Evolutionary conservation across 108 stramenopile genomes (phyloP), one percentile per base, ranked within the genome.

Genomic region (Ochromonas danica): DNA sequence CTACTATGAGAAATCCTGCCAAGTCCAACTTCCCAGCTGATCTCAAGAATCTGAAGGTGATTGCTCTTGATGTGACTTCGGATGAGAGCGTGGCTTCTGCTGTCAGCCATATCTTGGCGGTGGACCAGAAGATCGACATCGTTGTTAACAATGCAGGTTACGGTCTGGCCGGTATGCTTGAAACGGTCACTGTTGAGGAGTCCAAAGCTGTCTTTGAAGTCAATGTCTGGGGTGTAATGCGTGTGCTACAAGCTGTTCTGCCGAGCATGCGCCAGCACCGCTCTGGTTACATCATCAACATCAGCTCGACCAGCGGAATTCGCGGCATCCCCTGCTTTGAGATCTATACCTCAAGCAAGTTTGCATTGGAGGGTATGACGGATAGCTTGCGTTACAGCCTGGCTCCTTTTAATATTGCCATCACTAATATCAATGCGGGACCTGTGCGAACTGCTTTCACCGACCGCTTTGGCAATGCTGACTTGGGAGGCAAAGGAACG

Each of bases 291-390:
- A 33, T 75, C 17, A 75, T 75, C 51, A 75, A 75, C 72, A 38
- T 75, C 3, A 33, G 31, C 14, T 75, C 72, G 28, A 60, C 51
- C 43, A 28, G 27, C 40, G 72, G 43, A 6, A 33, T 75, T 36
- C 43, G 72, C 22, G 72, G 72, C 28, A 45, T 75, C 28, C 72
- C 72, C 31, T 38, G 40, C 27, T 45, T 60, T 27, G 72, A 75
- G 6, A 35, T 42, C 40, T 75, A 75, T 36, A 75, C 72, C 3
- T 17, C 40, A 41, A 33, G 31, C 10, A 75, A 75, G 31, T 75
- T 75, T 36, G 72, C 72, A 10, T 41, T 75, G 72, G 72, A 75
- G 25, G 72, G 72, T 10, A 57, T 75, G n/a, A 60, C 25, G 72
- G 72, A 75, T 41, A 33, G 31, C 40, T 22, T 75, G 3, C 43